Base-by-base conservation (phyloP, 2,329 filamentous ascomycete genomes). In the Pseudogymnoascus sp. region DNA sequence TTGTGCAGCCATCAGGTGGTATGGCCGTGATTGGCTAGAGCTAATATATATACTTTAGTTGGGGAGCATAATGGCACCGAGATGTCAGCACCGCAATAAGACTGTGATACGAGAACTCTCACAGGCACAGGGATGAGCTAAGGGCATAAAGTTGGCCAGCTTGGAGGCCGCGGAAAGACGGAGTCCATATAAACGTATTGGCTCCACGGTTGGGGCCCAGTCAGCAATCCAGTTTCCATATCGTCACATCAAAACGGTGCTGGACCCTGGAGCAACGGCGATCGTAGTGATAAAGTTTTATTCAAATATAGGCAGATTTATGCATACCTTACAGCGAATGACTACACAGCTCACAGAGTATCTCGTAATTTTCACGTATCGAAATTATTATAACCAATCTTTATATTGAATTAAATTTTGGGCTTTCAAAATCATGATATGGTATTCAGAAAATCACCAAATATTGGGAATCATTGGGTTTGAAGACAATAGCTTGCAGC, bases 11-110 rank as follows among this genome's bases (percentile, higher is more conserved):
- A 56, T 56, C 6, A 56, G 29, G 50, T 35, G 50, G 50, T 16
- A 56, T 56, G 29, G 29, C 16, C 50, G 14, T 33, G 19, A 56
- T 19, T 33, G 29, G 29, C n/a, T 21, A 14, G n/a, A 33, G 50
- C 50, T 56, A 56, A 56, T 56, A 35, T 35, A 56, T 56, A 56
- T 33, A 56, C 50, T 35, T 56, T 14, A 56, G 50, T 56, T 29
- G 50, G 50, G 7, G 50, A 56, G 11, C 10, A 56, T 11, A 56
- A 56, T 21, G 16, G 50, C n/a, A 56, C 50, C n/a, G 50, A 56
- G 50, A 56, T 56, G 50, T 14, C 50, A 33, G 50, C 29, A n/a
- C 50, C 29, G 29, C 16, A 56, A 56, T 56, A 56, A 56, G 29
- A 7, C 29, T 35, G 11, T 8, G n/a, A 56, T 56, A 56, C 50